phyloP scores from a whole-genome alignment of 441 rosid genomes.

The Bruguiera hainesii region DNA sequence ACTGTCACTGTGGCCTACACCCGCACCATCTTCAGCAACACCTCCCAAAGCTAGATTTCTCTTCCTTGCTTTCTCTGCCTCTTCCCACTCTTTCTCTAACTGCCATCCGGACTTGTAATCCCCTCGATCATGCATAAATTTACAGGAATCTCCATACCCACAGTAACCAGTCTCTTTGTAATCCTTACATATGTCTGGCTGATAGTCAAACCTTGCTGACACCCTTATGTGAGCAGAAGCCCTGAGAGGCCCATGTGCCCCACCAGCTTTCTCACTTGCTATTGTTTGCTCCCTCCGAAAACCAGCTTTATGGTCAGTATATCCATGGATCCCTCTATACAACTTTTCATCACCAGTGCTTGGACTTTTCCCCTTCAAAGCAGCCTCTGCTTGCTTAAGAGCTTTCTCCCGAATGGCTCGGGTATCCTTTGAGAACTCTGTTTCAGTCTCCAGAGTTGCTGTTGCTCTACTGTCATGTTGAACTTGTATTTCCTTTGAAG shows the following conservation, averaged over 20 bases:
- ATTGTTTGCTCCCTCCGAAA: constrained; percentile 88
- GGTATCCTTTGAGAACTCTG: constrained; percentile 72
- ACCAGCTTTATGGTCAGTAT: constrained; percentile 88
- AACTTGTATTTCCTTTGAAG: constrained; percentile 87
- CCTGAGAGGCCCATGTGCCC: constrained; percentile 88
- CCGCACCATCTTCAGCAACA: constrained; percentile 51
- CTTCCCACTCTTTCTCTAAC: constrained; percentile 89
- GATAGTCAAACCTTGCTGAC: constrained; percentile 87
- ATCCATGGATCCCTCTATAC: constrained; percentile 79
- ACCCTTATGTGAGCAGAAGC: constrained; percentile 95
- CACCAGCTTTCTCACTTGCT: constrained; percentile 92
- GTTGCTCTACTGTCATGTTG: constrained; percentile 84
- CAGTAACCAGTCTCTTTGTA: constrained; percentile 96
- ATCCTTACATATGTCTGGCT: constrained; percentile 91
- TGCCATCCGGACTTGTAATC: constrained; percentile 95
- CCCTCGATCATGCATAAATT: constrained; percentile 93
- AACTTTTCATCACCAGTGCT: constrained; percentile 53
- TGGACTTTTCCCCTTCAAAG: constrained; percentile 57
- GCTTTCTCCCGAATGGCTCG: constrained; percentile 87
- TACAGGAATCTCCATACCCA: constrained; percentile 88
- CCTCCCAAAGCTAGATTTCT: constrained; percentile 67
- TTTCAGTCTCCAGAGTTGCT: constrained; percentile 81
- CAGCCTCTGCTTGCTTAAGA: constrained; percentile 64
- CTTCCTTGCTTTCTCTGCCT: constrained; percentile 81
- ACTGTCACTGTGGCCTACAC: constrained; percentile 30